phyloP scores from a whole-genome alignment of 1,284 basidiomycete species.

The Malassezia nana region DNA sequence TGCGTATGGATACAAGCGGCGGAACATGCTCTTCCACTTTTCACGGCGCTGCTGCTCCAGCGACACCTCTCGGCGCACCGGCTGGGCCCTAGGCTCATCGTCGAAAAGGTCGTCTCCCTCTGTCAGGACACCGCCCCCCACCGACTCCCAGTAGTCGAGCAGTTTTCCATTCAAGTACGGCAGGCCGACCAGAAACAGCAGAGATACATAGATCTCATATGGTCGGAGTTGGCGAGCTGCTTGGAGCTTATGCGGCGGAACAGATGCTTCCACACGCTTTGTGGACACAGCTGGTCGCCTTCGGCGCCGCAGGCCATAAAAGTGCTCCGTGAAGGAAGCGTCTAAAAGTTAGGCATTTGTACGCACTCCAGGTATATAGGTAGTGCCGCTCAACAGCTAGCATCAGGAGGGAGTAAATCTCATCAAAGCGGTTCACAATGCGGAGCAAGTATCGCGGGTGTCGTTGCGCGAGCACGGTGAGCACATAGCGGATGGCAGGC shows the following conservation, averaged over 20 bases:
- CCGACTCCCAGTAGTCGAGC: constrained; percentile 76
- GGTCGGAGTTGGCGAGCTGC: constrained; percentile 22
- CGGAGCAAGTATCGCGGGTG: constrained; percentile 85
- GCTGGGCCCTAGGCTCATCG: constrained; percentile 18
- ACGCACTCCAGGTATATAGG: constrained; percentile 63
- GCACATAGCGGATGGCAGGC: constrained; percentile 86
- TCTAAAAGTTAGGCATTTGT: constrained; percentile 26
- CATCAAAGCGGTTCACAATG: constrained; percentile 88
- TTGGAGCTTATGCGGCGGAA: constrained; percentile 8
- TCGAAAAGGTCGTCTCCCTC: constrained; percentile 53
- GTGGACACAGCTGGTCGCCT: constrained; percentile 55
- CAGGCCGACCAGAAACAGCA: constrained; percentile 60
- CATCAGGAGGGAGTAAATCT: constrained; percentile 82
- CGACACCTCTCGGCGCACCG: not conserved
- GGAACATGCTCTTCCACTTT: constrained; percentile 51
- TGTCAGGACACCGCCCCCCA: constrained; percentile 64
- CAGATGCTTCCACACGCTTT: constrained; percentile 11
- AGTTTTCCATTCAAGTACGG: constrained; percentile 82
- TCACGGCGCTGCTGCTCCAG: not conserved
- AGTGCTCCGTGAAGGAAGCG: constrained; percentile 82
- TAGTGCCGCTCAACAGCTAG: constrained; percentile 82
- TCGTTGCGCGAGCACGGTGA: constrained; percentile 82
- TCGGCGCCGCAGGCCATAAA: constrained; percentile 76
- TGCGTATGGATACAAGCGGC: constrained; percentile 67
- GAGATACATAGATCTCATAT: constrained; percentile 20